Evolutionary conservation across 192 early-diverging fungal genomes (phyloP).

Genomic region (Entomortierella chlamydospora): DNA sequence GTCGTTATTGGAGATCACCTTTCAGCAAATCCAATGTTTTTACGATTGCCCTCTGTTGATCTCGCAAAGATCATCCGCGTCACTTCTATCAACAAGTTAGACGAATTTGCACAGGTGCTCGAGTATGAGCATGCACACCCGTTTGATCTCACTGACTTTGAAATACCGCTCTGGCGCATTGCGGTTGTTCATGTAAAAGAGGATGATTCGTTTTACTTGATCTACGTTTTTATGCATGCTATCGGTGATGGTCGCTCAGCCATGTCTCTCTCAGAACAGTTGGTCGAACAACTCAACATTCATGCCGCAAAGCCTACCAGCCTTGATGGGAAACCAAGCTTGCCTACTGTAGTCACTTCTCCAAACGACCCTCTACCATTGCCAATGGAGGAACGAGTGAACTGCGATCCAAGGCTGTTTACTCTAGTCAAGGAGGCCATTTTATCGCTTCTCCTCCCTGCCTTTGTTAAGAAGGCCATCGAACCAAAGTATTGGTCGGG

Average conservation of each 20-base stretch:
- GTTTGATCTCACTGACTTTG: constrained; percentile 6
- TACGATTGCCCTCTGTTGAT: constrained; percentile 25
- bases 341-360: neutral
- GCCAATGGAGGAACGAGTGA: constrained; percentile 2
- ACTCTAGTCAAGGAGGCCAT: constrained; percentile 24
- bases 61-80: constrained; percentile 14
- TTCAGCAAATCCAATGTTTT: constrained; percentile 13
- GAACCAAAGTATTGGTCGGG: constrained; percentile 33
- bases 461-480: constrained; percentile 11
- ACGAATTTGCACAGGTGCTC: constrained; percentile 21
- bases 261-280: constrained; percentile 15
- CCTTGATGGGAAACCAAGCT: neutral
- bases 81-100: neutral
- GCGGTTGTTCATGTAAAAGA: constrained; percentile 30
- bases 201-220: constrained; percentile 26
- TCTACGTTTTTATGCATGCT: constrained; percentile 36
- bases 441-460: constrained; percentile 14
- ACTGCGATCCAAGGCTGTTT: constrained; percentile 7
- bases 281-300: constrained; percentile 34
- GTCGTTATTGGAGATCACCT: constrained; percentile 35
- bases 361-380: constrained; percentile 15
- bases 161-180: constrained; percentile 40
- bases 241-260: constrained; percentile 44
- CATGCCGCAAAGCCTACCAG: constrained; percentile 4
- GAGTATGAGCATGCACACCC: constrained; percentile 13